Base-by-base conservation (phyloP, 352 stramenopile genomes). In the Blastocystis sp. region DNA sequence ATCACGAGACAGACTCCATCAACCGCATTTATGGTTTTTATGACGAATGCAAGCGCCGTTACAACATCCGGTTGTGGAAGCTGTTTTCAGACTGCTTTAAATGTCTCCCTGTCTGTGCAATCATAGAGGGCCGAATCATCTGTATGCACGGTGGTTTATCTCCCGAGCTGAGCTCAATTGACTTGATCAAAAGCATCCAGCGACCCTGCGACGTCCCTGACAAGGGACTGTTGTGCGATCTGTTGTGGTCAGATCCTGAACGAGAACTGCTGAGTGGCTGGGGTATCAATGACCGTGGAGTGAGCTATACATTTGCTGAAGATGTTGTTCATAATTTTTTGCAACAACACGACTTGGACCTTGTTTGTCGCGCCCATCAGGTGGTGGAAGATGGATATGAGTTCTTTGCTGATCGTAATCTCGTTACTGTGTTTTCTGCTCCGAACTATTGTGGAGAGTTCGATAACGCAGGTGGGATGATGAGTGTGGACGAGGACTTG, bases 11-110 rank as follows among this genome's bases (percentile, higher is more conserved):
- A 87, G 95, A 96, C 11, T 98, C 94, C 50, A 97, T 99, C 90
- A 99, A 98, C 91, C 96, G 96, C 88, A 98, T 99, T 90, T 99
- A 99, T 91, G 97, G 97, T n/a, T 99, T 99, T 90, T 98, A 98
- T 66, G 95, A 98, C 90, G 97, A 99, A 92, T 99, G 97, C 91
- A 97, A 97, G 91, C 90, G 93, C 43, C 73, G 90, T 90, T 92
- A 94, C 79, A 94, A 94, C 62, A 94, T 95, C 84, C 95, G 94
- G 84, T 90, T 96, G 1, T 96, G 93, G 93, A 95, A 95, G 90
- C 94, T 92, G 18, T 95, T 95, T 90, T 94, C 92, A 20, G 93
- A 95, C 90, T 93, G 91, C 91, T 95, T 95, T 90, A 95, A 95
- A 90, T 98, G 95, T 82, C 92, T 99, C 20, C 96, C 97, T 0